These are phyloP conservation scores for Bimuria novae-zelandiae DNA, from an alignment of 2,329 filamentous ascomycete species.

Conservation along the genomic window DNA sequence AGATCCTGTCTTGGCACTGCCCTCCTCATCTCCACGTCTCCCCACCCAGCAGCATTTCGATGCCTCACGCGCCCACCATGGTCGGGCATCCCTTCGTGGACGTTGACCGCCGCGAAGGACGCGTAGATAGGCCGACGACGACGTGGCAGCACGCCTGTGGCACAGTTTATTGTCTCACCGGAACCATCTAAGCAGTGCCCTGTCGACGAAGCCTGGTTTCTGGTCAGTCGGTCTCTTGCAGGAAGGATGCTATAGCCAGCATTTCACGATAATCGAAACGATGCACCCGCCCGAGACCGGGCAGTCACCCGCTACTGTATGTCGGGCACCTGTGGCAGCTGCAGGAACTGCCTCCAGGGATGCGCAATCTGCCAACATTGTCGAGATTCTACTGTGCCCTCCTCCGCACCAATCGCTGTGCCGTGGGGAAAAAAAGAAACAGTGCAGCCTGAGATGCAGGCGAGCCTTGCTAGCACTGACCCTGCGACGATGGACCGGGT, in stretches of 20 bases:
- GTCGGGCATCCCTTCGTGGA: conserved; percentile 1
- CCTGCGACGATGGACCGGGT: not conserved
- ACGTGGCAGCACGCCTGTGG: conserved; percentile 11
- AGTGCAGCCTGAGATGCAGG: not conserved
- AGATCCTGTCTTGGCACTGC: not conserved
- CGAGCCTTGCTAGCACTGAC: not conserved
- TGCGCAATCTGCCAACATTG: not conserved
- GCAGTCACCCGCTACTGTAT: conserved; percentile 1
- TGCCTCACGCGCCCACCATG: not conserved
- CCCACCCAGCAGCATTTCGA: not conserved
- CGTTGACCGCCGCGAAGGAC: not conserved
- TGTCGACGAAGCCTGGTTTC: not conserved
- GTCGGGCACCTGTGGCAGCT: conserved; percentile 22
- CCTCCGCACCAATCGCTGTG: not conserved
- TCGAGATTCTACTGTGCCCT: not conserved
- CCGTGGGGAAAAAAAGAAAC: not conserved
- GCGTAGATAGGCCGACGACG: not conserved
- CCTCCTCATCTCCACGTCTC: not conserved
- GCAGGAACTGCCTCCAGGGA: conserved; percentile 16
- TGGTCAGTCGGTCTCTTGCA: conserved; percentile 10
- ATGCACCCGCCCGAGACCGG: conserved; percentile 10
- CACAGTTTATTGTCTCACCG: not conserved
- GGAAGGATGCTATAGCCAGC: not conserved
- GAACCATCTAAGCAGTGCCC: not conserved
- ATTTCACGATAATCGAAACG: conserved; percentile 24